Evolutionary conservation across 495 filamentous ascomycete species (phyloP), one percentile per base, ranked within the genome.

Genomic region (Cercophora newfieldiana): DNA sequence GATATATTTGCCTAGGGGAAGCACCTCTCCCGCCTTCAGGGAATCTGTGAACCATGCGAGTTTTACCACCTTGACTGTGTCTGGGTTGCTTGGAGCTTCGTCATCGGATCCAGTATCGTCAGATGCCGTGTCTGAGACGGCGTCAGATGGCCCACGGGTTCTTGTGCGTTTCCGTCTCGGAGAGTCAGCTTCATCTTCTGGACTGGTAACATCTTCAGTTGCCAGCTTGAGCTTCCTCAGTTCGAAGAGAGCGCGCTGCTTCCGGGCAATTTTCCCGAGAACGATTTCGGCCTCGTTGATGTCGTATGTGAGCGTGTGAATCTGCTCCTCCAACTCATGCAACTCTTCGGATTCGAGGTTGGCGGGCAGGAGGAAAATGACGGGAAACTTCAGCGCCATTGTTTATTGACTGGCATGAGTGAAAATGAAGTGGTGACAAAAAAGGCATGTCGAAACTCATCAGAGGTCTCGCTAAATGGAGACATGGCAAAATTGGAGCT

Each of bases 21-120:
- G 75, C 2, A 87, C 66, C 18, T 68, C 68, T 6, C 83, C 81
- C 0, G 80, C 73, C 44, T 79, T 73, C 14, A 93, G 61, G 12
- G 87, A 93, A 25, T 86, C 81, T 7, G 85, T 78, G 30, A 96
- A 82, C 94, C 94, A 98, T 2, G 86, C 78, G 0, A 95, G 76
- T 69, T 86, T 92, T 25, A 95, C 81, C 21, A 97, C 90, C 61
- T 81, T 86, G 66, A 96, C 72, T 2, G 75, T 77, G 19, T 82
- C 75, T 21, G 48, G 19, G 22, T 33, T 24, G 61, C 28, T 22
- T 50, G 22, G 8, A 54, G 51, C 51, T 62, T 29, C 72, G 18
- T 29, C 63, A 10, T 80, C 79, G 1, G 78, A 77, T 51, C 72
- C 75, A 5, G 80, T 44, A 16, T 44, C 81, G 59, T 77, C 76